A percentile compares a stretch with the other conserved stretches of the same genome.
These are phyloP conservation scores for Penicillium hordei DNA, from an alignment of 2,329 filamentous ascomycete genomes.

Conservation along the genomic window DNA sequence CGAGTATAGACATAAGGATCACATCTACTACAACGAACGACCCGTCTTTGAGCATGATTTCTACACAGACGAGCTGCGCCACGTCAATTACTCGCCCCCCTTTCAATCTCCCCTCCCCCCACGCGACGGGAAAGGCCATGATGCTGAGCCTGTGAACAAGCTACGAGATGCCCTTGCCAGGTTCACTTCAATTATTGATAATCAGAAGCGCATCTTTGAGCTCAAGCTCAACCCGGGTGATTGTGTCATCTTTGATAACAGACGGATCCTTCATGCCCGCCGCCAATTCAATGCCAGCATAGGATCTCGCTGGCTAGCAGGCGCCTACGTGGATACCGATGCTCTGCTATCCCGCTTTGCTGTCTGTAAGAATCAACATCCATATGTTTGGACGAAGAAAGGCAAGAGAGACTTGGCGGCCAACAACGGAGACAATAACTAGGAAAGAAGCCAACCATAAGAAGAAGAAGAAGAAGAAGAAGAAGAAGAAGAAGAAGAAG, in stretches of 20 bases:
- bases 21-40: slow-evolving; percentile 61
- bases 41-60: slow-evolving; percentile 52
- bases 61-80: slow-evolving; percentile 32
- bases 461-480: no score
- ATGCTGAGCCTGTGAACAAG: background rate
- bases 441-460: background rate
- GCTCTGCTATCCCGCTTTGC: slow-evolving; percentile 54
- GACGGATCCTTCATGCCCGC: slow-evolving; percentile 79
- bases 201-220: slow-evolving; percentile 61
- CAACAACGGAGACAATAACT: background rate
- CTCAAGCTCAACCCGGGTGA: slow-evolving; percentile 75
- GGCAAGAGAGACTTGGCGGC: background rate
- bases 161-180: slow-evolving; percentile 50
- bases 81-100: slow-evolving; percentile 72
- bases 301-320: slow-evolving; percentile 78
- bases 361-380: slow-evolving; percentile 35
- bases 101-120: slow-evolving; percentile 64
- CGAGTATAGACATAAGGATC: slow-evolving; percentile 65
- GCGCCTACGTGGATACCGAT: slow-evolving; percentile 75
- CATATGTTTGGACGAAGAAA: slow-evolving; percentile 8
- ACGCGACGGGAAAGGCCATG: slow-evolving; percentile 6
- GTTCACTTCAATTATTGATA: slow-evolving; percentile 63
- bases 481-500: no score
- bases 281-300: slow-evolving; percentile 65
- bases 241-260: slow-evolving; percentile 91